These are phyloP conservation scores for Phytophthora foliorum DNA, from an alignment of 352 stramenopile genomes.

Conservation along the genomic window DNA sequence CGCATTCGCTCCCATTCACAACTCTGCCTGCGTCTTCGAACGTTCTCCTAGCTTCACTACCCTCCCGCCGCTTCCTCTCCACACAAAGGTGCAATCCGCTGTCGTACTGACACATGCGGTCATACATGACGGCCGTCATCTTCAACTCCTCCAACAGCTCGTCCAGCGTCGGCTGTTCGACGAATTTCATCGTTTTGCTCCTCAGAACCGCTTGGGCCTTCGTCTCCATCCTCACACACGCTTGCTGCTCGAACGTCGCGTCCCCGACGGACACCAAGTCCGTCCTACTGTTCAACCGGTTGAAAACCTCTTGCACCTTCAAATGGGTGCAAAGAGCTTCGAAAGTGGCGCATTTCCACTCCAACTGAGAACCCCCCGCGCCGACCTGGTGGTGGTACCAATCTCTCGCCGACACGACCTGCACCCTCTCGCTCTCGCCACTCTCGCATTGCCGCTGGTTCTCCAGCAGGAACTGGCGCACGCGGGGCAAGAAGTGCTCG, in stretches of 20 bases:
- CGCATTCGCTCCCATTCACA: conserved; percentile 10
- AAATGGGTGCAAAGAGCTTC: conserved; percentile 61
- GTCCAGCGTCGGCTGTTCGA: conserved; percentile 51
- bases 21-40: conserved; percentile 9
- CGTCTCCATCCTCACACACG: conserved; percentile 52
- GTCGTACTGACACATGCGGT: conserved; percentile 51
- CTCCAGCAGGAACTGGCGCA: conserved; percentile 50
- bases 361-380: conserved; percentile 42
- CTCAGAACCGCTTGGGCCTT: conserved; percentile 44
- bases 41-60: neutral
- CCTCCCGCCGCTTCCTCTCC: conserved; percentile 21
- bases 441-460: conserved; percentile 33
- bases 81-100: conserved; percentile 60
- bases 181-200: conserved; percentile 67
- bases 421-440: conserved; percentile 34
- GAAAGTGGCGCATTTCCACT: conserved; percentile 68
- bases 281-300: conserved; percentile 29
- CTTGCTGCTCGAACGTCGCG: conserved; percentile 63
- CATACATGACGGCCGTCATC: conserved; percentile 47
- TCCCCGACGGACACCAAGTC: conserved; percentile 72
- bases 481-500: conserved; percentile 53
- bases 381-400: conserved; percentile 61
- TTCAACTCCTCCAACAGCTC: conserved; percentile 61
- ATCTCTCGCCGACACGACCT: conserved; percentile 67
- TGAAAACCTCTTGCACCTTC: conserved; percentile 52